Percentiles rank a stretch among this genome's conserved stretches.
Evolutionary conservation across 208 protist species (phyloP).

Genomic region (Crithidia brevicula): DNA sequence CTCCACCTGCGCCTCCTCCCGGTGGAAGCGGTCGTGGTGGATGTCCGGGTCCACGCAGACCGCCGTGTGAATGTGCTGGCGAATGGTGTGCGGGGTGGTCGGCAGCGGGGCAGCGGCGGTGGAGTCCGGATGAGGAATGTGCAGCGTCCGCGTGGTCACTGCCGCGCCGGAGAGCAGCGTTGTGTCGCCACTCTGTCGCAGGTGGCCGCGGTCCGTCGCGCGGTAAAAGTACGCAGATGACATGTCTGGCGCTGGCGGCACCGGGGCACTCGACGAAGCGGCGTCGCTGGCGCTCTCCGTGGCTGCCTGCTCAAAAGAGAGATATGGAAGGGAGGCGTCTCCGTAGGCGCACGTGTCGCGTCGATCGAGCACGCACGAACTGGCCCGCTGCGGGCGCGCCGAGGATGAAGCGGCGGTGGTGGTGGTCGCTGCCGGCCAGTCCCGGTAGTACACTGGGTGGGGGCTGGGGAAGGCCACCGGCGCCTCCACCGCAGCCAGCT

Average conservation of each 20-base stretch:
- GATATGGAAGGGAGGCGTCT: constrained; percentile 10
- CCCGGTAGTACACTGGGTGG: constrained; percentile 66
- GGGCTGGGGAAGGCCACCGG: constrained; percentile 57
- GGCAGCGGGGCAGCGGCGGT: background rate
- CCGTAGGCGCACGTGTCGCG: constrained; percentile 7
- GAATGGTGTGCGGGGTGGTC: constrained; percentile 13
- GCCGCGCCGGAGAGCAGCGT: constrained; percentile 38
- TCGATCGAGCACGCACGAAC: constrained; percentile 17
- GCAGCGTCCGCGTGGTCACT: constrained; percentile 10
- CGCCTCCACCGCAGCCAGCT: constrained; percentile 30
- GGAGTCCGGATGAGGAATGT: constrained; percentile 8
- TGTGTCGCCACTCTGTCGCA: constrained; percentile 76
- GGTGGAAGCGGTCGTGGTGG: constrained; percentile 60
- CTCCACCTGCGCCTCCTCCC: constrained; percentile 90
- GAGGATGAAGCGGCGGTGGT: no score
- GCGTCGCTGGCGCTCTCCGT: no score
- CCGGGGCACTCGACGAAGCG: no score
- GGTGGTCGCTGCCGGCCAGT: constrained; percentile 30
- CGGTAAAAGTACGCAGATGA: constrained; percentile 28
- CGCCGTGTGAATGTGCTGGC: constrained; percentile 39
- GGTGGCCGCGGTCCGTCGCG: constrained; percentile 35
- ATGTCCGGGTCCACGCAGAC: constrained; percentile 77
- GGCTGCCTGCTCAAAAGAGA: no score
- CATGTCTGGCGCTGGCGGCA: background rate
- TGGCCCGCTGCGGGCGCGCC: background rate